Evolutionary conservation across 1,284 basidiomycete species (phyloP), one percentile per base, ranked within the genome.

Genomic region (Cystobasidiaceae sp.): DNA sequence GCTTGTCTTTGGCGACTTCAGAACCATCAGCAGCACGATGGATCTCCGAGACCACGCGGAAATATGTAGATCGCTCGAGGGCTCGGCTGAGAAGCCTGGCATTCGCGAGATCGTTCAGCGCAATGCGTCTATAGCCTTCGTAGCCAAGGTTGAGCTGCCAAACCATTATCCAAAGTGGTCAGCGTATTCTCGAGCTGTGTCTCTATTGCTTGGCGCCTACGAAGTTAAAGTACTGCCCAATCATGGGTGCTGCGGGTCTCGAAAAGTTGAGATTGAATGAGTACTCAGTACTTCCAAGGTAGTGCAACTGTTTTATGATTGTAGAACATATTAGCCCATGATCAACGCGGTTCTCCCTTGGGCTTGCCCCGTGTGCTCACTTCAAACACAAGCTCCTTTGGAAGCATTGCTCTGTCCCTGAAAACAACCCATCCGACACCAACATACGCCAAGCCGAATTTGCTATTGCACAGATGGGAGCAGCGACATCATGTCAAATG

Each of bases 251-350:
- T 25, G 90, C 90, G 0, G 90, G 91, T 8, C 93, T 85, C 45
- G 89, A 91, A 77, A 97, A 97, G 81, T 97, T 97, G 74, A 97
- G 83, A 25, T 91, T 93, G 81, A 93, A 97, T 0, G 86, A 81
- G 74, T 84, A 84, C 71, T 85, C 83, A 61, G 82, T 80, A 0
- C 78, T 79, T n/a, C 80, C 81, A 51, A 82, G 78, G 71, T 76
- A 74, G 51, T 70, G 68, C 5, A 69, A 55, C 37, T 34, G 43
- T n/a, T n/a, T 6, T 11, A 34, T 4, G 9, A 34, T n/a, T 11
- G n/a, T n/a, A n/a, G n/a, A n/a, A n/a, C n/a, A n/a, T n/a, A n/a
- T n/a, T n/a, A n/a, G n/a, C n/a, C n/a, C n/a, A n/a, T n/a, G n/a
- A n/a, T n/a, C n/a, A n/a, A n/a, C n/a, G n/a, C n/a, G n/a, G n/a